Percentiles rank a stretch among this genome's conserved stretches.
phyloP scores from a whole-genome alignment of 129 eudicot genomes.

The Silybum marianum region DNA sequence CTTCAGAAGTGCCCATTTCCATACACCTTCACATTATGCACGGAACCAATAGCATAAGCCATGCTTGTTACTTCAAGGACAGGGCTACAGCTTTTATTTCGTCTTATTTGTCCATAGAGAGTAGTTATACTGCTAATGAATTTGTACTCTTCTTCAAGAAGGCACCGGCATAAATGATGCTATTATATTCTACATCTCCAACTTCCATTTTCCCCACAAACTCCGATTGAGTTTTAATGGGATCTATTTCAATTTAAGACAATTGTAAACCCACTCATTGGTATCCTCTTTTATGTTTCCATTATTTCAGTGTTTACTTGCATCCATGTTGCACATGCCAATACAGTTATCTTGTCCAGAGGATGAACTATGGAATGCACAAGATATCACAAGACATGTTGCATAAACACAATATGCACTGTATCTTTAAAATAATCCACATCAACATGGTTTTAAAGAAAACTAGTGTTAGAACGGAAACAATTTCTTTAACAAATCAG shows the following conservation, averaged over 20 bases:
- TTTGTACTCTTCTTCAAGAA: not conserved
- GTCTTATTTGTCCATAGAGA: not conserved
- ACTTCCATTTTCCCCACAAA: not conserved
- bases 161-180: not conserved
- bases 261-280: not conserved
- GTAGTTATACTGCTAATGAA: not conserved
- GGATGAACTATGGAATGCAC: not conserved
- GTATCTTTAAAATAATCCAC: not conserved
- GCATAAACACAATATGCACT: not conserved
- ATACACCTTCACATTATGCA: not conserved
- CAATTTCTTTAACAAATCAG: slow-evolving; percentile 7
- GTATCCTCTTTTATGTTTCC: not conserved
- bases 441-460: not conserved
- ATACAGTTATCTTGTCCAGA: not conserved
- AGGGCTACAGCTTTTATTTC: not conserved
- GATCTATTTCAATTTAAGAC: not conserved
- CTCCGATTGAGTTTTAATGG: not conserved
- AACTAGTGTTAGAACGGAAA: not conserved
- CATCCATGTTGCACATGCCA: not conserved
- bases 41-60: not conserved
- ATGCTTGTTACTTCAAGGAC: not conserved
- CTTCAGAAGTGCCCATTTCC: not conserved
- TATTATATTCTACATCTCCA: not conserved
- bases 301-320: not conserved
- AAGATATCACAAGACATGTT: not conserved